These are phyloP conservation scores for Fusarium buxicola DNA, from an alignment of 2,329 filamentous ascomycete species.

Conservation along the genomic window DNA sequence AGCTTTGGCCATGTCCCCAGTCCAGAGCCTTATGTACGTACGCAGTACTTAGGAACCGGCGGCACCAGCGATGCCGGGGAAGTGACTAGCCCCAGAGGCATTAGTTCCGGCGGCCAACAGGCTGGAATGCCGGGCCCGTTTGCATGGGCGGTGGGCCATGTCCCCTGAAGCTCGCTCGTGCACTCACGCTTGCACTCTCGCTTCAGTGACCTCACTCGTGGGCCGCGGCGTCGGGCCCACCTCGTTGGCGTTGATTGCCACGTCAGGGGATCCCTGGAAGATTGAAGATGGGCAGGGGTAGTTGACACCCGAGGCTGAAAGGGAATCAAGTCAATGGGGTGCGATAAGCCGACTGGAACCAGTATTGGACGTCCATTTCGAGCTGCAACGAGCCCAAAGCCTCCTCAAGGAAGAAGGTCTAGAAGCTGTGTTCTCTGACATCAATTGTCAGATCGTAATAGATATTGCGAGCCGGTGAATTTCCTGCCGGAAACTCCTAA, in stretches of 20 bases:
- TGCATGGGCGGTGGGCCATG: conserved; percentile 22
- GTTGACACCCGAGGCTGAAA: conserved; percentile 11
- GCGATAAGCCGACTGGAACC: conserved; percentile 34
- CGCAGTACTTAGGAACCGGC: not conserved
- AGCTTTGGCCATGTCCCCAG: conserved; percentile 21
- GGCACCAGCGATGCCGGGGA: conserved; percentile 16
- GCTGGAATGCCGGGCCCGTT: conserved; percentile 42
- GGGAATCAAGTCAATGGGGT: not conserved
- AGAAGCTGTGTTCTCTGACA: too few relatives aligned
- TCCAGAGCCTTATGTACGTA: not conserved
- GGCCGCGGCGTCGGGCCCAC: conserved; percentile 8
- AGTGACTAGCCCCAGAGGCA: conserved; percentile 27
- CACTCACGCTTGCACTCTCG: too few relatives aligned
- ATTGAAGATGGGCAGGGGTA: conserved; percentile 21
- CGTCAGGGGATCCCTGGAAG: conserved; percentile 29
- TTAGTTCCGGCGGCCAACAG: conserved; percentile 35
- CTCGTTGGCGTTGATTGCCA: conserved; percentile 29
- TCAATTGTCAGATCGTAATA: not conserved
- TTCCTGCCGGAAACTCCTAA: conserved; percentile 2
- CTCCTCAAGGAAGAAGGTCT: too few relatives aligned
- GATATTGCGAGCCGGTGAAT: not conserved
- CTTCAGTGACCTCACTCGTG: conserved; percentile 26
- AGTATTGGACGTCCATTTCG: conserved; percentile 10
- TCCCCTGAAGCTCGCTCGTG: conserved; percentile 24
- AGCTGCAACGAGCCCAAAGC: not conserved